Evolutionary conservation across 257 asterid genomes (phyloP), one percentile per base, ranked within the genome.

Genomic region (Solanum bukasovii): DNA sequence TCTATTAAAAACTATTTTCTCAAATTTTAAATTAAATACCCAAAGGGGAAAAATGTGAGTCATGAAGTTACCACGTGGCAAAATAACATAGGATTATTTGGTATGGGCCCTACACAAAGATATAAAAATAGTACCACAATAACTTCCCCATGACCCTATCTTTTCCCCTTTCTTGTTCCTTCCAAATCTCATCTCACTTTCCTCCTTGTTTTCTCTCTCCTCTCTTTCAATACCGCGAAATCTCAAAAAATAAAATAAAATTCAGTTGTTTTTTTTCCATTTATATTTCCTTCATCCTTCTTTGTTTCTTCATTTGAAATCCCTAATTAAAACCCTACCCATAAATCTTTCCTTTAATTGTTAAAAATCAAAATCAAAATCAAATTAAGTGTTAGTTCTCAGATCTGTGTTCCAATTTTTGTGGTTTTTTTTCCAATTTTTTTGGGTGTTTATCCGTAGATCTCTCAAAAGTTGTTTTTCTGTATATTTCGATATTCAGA

Each of bases 361-460:
- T 71, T 59, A 5, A 78, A 77, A 74, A 35, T 21, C 13, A 35
- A 34, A 74, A 35, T 23, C 13, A 37, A 35, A 74, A 37, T 18
- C 37, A 72, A 18, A 74, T 21, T 74, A 33, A 12, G 56, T 3
- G 33, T 20, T 73, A 40, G 52, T 83, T 84, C 86, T 88, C 90
- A 94, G 98, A 94, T 96, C 98, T 95, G 88, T 89, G 37, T 89
- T 75, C 65, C 23, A 65, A 7, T 70, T 9, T 34, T 52, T 42
- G 40, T 12, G 33, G 4, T 3, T 7, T 70, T 70, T 70, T 71
- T 1, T 5, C 10, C 20, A 65, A 2, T 46, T 78, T 79, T 49
- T 49, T 56, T 56, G 65, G 65, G 40, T 61, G 63, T 84, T 83
- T 49, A 40, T 74, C 52, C 25, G 87, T 89, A 91, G 98, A 93